Percentiles rank a stretch among this genome's conserved stretches.
These are phyloP conservation scores for Naegleria lovaniensis DNA, from an alignment of 208 protist genomes.

Conservation along the genomic window DNA sequence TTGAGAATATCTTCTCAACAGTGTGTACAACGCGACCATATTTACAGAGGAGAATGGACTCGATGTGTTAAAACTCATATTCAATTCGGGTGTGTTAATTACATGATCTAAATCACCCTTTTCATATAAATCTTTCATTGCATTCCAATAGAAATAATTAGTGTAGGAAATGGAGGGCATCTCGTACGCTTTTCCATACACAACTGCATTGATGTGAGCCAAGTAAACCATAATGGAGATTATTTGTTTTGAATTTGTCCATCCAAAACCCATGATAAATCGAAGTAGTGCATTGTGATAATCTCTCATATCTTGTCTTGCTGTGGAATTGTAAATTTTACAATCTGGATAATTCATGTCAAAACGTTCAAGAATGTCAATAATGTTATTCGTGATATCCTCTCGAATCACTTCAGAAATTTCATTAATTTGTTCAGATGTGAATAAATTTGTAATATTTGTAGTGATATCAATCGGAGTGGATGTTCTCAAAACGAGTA, in stretches of 20 bases:
- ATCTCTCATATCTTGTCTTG: background rate
- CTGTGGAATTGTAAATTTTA: background rate
- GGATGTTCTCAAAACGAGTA: background rate
- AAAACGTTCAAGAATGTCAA: background rate
- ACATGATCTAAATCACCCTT: too few species aligned
- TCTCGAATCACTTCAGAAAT: background rate
- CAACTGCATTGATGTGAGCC: background rate
- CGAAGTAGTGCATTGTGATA: background rate
- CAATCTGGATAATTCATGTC: background rate
- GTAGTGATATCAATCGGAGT: background rate
- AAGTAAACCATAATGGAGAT: background rate
- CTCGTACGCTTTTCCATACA: background rate
- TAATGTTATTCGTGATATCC: background rate
- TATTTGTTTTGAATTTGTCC: background rate
- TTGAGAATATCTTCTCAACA: too few species aligned
- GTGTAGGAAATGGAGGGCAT: background rate
- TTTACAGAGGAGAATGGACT: too few species aligned
- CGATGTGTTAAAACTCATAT: too few species aligned
- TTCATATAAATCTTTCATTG: background rate
- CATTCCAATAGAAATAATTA: background rate
- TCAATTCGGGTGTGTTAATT: too few species aligned
- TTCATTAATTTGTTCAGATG: background rate
- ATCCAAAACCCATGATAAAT: background rate
- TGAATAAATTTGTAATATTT: background rate
- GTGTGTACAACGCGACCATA: too few species aligned